Evolutionary conservation across 2,329 filamentous ascomycete genomes (phyloP).

Genomic region (Stemphylium vesicarium): DNA sequence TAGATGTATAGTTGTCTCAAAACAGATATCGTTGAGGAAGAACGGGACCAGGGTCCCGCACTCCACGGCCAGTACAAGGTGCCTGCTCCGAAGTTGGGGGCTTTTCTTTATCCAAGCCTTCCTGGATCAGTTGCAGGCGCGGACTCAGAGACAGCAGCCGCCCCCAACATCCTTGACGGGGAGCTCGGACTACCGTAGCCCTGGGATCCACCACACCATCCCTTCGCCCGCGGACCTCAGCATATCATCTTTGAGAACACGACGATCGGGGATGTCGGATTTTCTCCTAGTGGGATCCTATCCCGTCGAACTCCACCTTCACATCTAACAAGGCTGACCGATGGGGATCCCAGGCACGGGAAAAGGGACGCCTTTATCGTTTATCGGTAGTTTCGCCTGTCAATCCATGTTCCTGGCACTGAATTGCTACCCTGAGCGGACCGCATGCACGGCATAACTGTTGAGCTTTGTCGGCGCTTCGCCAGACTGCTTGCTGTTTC

Average conservation of each 20-base stretch:
- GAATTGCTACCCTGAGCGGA: slow-evolving; percentile 7
- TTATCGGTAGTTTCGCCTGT: slow-evolving; percentile 3
- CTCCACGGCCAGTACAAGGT: slow-evolving; percentile 10
- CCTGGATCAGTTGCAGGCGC: slow-evolving; percentile 17
- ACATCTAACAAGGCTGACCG: slow-evolving; percentile 3
- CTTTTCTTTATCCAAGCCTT: slow-evolving; percentile 22
- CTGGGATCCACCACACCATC: slow-evolving; percentile 24
- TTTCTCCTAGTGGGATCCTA: slow-evolving; percentile 6
- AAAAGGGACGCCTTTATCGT: not conserved
- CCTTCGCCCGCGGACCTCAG: slow-evolving; percentile 13
- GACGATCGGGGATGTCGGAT: slow-evolving; percentile 25
- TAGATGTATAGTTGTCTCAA: slow-evolving; percentile 24
- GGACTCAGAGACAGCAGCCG: slow-evolving; percentile 19
- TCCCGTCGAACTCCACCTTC: not conserved
- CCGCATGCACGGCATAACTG: slow-evolving; percentile 17
- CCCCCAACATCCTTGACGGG: slow-evolving; percentile 27
- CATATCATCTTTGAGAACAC: slow-evolving; percentile 16
- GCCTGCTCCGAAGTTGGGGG: slow-evolving; percentile 10
- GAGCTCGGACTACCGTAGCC: slow-evolving; percentile 24
- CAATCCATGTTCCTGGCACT: slow-evolving; percentile 11
- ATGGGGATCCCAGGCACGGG: not conserved
- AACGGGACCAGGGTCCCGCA: slow-evolving; percentile 11
- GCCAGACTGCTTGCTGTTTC: slow-evolving; percentile 30
- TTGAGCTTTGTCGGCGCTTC: slow-evolving; percentile 25
- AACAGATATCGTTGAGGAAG: slow-evolving; percentile 22